Base-by-base conservation (phyloP, 768 basidiomycete species). In the Tylopilus intermedius region DNA sequence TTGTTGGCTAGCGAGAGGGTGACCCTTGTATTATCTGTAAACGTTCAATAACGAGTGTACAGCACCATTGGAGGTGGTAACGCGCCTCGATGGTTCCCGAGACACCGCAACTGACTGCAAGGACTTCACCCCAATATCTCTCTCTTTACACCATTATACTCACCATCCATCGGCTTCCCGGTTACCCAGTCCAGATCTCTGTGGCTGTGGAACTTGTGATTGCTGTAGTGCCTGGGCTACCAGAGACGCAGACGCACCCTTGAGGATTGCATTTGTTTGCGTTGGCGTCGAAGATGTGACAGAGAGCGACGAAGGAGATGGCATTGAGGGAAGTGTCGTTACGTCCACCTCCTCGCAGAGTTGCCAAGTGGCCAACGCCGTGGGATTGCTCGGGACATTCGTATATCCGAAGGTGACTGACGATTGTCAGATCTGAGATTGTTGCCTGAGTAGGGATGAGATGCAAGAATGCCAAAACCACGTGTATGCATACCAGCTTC, bases 131-230 rank as follows among this genome's bases (percentile, higher is more conserved):
- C 94, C 94, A 96, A 69, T 94, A 96, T 55, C 80, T 78, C 62
- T 98, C 96, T 64, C n/a, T n/a, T 92, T 91, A 70, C 94, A 97
- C 94, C 94, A 99, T 8, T 87, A 88, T 40, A 99, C 70, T 51
- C 85, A 88, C 93, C 93, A 97, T 1, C 90, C 94, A 50, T 92
- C 86, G 2, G 91, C 91, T 67, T 94, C 89, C 38, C 86, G 76
- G 58, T 81, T 84, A 0, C 82, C 85, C 22, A 73, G 55, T 1
- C 80, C 78, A 14, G 74, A 71, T 51, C 75, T 67, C 57, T 62
- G 55, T 62, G 62, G 70, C 21, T 57, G n/a, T 44, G 62, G 71
- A 39, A 66, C 53, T 32, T 71, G 71, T 37, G 72, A 70, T 62
- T 83, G 84, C 50, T 83, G 82, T 11, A 84, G 68, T 3, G 84